Evolutionary conservation across 176 grass and related monocot species (phyloP), one percentile per base, ranked within the genome.

Genomic region (Avena insularis): DNA sequence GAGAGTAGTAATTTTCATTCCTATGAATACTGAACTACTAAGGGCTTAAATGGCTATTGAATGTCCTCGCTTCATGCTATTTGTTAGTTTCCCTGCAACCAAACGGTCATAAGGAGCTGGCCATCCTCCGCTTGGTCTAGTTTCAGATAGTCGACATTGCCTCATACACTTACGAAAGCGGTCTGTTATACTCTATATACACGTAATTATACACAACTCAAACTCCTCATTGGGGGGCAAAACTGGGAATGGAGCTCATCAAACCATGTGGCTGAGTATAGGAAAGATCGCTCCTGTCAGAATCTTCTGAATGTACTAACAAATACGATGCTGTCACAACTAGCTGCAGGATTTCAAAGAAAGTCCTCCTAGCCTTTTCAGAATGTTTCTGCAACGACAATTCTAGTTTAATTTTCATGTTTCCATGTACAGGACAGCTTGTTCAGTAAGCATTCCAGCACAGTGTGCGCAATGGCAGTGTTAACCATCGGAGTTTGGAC

Each of bases 81-180:
- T 48, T 81, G 29, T 74, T 20, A 53, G 55, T 64, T 89, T 63
- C 46, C 76, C 63, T 80, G 56, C 35, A 74, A 79, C 43, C 16
- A 17, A 43, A 2, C 9, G 15, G 77, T n/a, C 45, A 54, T 31
- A 49, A 46, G 51, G 12, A 85, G 19, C n/a, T 78, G 8, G 3
- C 60, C 8, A 1, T 16, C 48, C 8, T 13, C 4, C 19, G 3
- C 23, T 10, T 76, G 2, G 15, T 78, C 51, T 38, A 84, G 6
- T 40, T 51, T 93, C 91, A 13, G 14, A 16, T 4, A 55, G 1
- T 31, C 25, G 3, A 0, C 4, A 16, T 12, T 77, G 14, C 49
- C 25, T 77, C 74, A 35, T 55, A 20, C 27, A 55, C 1, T 31
- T 14, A 5, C 0, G 14, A 11, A 23, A 19, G 25, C 6, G 15